phyloP scores from a whole-genome alignment of 2,329 filamentous ascomycete genomes.

The Beauveria sp. region DNA sequence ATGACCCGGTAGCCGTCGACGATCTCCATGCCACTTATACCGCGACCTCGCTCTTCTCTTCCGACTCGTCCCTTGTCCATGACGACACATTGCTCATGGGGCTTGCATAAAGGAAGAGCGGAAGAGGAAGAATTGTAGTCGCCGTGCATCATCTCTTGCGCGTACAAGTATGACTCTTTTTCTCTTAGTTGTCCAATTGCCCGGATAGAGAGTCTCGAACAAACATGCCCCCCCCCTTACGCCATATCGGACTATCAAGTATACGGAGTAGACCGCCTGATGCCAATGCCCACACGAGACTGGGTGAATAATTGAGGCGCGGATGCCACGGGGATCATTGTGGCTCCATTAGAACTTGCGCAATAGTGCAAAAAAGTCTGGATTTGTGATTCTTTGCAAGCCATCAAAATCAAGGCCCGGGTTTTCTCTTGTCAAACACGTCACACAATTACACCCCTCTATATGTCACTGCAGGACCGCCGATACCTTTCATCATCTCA shows the following conservation, averaged over 20 bases:
- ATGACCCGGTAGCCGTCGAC: constrained; percentile 4
- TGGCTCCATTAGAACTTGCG: background rate
- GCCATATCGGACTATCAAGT: background rate
- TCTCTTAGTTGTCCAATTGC: background rate
- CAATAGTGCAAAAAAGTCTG: background rate
- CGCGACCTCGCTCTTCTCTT: background rate
- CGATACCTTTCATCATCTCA: background rate
- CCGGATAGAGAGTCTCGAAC: background rate
- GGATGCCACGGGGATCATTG: no score
- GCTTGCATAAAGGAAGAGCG: background rate
- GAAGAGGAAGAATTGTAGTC: background rate
- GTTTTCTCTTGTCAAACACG: background rate
- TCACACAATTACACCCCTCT: background rate
- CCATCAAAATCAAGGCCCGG: no score
- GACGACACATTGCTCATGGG: background rate
- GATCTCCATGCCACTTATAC: background rate
- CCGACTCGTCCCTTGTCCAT: constrained; percentile 1
- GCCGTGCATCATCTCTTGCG: background rate
- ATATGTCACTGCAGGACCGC: background rate
- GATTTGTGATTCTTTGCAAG: background rate
- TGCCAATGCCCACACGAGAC: background rate
- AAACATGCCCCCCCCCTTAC: background rate
- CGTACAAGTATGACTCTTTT: background rate
- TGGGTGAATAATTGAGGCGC: background rate
- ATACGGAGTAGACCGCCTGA: background rate